phyloP scores from a whole-genome alignment of 768 basidiomycete genomes.

The Boletus fagicola region DNA sequence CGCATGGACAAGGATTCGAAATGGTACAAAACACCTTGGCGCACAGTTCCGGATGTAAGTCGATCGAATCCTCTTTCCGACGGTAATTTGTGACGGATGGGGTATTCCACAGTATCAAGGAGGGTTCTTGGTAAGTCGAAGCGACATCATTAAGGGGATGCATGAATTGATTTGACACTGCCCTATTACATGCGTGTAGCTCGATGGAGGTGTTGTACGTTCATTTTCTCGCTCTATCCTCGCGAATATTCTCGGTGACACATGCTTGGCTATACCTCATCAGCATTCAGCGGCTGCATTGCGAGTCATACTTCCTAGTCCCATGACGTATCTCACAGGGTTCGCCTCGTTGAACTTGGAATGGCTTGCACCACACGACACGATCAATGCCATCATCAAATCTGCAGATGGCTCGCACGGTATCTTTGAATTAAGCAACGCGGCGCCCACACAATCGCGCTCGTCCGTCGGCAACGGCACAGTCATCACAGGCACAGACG shows the following conservation, averaged over 20 bases:
- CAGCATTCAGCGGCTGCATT: constrained; percentile 69
- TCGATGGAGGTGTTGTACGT: constrained; percentile 78
- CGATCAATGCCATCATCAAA: constrained; percentile 57
- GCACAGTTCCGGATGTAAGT: constrained; percentile 75
- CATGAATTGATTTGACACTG: neutral
- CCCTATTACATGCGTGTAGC: constrained; percentile 37
- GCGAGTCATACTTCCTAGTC: constrained; percentile 54
- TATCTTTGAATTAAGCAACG: constrained; percentile 61
- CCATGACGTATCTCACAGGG: constrained; percentile 55
- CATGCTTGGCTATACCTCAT: neutral
- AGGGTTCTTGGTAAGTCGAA: constrained; percentile 68
- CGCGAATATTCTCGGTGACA: neutral
- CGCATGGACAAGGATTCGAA: constrained; percentile 60
- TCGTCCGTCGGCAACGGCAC: constrained; percentile 30
- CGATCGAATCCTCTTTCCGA: constrained; percentile 1
- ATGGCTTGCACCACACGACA: constrained; percentile 77
- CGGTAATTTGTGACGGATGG: neutral
- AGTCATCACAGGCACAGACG: constrained; percentile 60
- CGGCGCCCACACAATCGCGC: constrained; percentile 46
- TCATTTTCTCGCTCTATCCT: neutral
- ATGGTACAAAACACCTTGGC: constrained; percentile 84
- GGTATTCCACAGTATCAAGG: constrained; percentile 59
- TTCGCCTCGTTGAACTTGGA: constrained; percentile 68
- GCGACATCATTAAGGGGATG: neutral
- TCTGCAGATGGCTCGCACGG: constrained; percentile 53